These are phyloP conservation scores for Solanum phureja DNA, from an alignment of 257 asterid species.

Conservation along the genomic window DNA sequence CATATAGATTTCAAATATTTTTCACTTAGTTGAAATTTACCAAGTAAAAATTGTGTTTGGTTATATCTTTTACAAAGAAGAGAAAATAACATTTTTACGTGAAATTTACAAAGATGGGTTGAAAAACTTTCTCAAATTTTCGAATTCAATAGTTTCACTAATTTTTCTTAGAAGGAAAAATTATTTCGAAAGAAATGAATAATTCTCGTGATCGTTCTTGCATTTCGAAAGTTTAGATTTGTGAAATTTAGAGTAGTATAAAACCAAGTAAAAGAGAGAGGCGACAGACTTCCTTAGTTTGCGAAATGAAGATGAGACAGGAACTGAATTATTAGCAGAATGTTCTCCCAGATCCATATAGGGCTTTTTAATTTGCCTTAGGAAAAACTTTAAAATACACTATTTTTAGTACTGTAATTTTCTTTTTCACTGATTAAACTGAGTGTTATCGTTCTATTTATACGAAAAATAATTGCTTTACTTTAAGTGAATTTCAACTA, in stretches of 20 bases:
- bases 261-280: neutral
- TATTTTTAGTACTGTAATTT: too few species aligned
- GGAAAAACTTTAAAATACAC: neutral
- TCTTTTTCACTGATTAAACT: too few species aligned
- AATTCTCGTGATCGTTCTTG: neutral
- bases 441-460: too few species aligned
- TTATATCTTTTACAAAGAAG: neutral
- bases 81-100: too few species aligned
- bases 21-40: neutral
- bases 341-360: neutral
- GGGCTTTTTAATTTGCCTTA: neutral
- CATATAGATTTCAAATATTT: neutral
- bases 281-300: neutral
- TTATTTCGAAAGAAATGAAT: too few species aligned
- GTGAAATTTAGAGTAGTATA: neutral
- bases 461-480: fast-evolving
- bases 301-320: neutral
- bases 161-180: too few species aligned
- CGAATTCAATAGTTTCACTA: too few species aligned
- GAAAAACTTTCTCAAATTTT: neutral
- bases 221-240: neutral
- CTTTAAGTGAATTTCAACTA: neutral
- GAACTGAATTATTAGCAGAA: neutral
- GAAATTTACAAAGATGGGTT: neutral
- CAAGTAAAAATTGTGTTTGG: neutral